Percentiles rank a stretch among this genome's conserved stretches.
These are phyloP conservation scores for Metschnikowia cubensis DNA, from an alignment of 805 yeast genomes.

Conservation along the genomic window DNA sequence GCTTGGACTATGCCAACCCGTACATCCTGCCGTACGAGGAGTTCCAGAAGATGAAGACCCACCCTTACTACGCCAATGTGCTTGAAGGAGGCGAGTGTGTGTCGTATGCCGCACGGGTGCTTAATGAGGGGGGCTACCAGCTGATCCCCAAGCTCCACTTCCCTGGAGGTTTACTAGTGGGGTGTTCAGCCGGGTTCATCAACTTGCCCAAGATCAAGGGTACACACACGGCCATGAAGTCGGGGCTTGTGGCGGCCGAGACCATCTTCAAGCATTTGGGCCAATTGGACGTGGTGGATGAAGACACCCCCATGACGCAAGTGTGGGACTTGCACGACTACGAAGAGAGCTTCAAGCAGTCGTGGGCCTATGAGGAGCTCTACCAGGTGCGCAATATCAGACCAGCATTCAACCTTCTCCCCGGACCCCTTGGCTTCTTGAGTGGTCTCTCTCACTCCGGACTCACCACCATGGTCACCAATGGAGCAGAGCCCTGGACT, in stretches of 20 bases:
- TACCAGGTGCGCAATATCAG: slow-evolving; percentile 84
- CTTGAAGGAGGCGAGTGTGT: slow-evolving; percentile 88
- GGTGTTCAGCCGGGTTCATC: slow-evolving; percentile 95
- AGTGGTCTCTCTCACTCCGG: slow-evolving; percentile 89
- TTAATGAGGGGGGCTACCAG: slow-evolving; percentile 96
- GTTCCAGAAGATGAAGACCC: slow-evolving; percentile 90
- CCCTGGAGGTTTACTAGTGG: slow-evolving; percentile 96
- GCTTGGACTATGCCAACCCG: slow-evolving; percentile 92
- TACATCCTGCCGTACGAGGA: slow-evolving; percentile 94
- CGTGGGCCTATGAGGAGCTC: slow-evolving; percentile 87
- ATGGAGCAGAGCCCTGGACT: slow-evolving; percentile 88
- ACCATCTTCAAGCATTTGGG: slow-evolving; percentile 48
- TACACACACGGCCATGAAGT: slow-evolving; percentile 94
- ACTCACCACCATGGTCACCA: slow-evolving; percentile 68
- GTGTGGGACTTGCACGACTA: slow-evolving; percentile 53
- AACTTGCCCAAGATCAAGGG: slow-evolving; percentile 98
- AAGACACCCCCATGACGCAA: slow-evolving; percentile 35
- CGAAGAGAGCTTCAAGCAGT: slow-evolving; percentile 60
- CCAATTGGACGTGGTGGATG: slow-evolving; percentile 46
- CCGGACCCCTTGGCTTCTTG: slow-evolving; percentile 57
- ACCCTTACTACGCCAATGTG: slow-evolving; percentile 73
- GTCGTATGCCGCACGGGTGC: slow-evolving; percentile 92
- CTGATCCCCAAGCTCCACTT: slow-evolving; percentile 85
- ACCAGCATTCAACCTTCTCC: slow-evolving; percentile 71
- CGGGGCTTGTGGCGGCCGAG: slow-evolving; percentile 95